phyloP scores from a whole-genome alignment of 805 yeast genomes.

The Hanseniaspora opuntiae region DNA sequence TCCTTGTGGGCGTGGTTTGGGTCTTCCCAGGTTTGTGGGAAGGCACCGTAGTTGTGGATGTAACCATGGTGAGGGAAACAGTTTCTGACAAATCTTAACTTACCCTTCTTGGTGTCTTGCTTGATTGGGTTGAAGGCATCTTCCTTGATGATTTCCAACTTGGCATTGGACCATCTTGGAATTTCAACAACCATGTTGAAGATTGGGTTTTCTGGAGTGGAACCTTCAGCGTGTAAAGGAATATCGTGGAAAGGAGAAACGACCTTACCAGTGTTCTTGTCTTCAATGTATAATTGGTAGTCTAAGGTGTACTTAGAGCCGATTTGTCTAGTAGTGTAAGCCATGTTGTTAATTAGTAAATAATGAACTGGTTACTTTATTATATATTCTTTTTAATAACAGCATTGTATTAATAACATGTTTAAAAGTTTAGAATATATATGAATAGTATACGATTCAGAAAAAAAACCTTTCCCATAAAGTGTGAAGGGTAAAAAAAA shows the following conservation, averaged over 20 bases:
- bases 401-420: neutral
- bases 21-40: conserved; percentile 96
- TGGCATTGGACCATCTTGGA: conserved; percentile 73
- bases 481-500: too few species aligned
- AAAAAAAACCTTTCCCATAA: too few species aligned
- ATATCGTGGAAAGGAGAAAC: conserved; percentile 92
- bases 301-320: conserved; percentile 95
- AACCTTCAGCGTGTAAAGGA: conserved; percentile 71
- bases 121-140: conserved; percentile 57
- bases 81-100: conserved; percentile 63
- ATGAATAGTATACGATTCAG: neutral
- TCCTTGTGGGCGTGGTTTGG: conserved; percentile 51
- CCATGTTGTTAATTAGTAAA: conserved; percentile 30
- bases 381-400: neutral
- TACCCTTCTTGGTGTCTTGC: conserved; percentile 67
- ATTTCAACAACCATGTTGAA: conserved; percentile 70
- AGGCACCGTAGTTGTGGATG: conserved; percentile 76
- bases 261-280: conserved; percentile 67
- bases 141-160: conserved; percentile 58
- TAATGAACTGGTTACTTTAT: neutral
- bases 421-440: neutral
- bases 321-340: conserved; percentile 78
- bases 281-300: conserved; percentile 76
- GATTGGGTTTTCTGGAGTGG: conserved; percentile 61
- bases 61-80: conserved; percentile 75